Conservation (phyloP, 225 moss, liverwort and hornwort species). For the Polytrichum commune region DNA sequence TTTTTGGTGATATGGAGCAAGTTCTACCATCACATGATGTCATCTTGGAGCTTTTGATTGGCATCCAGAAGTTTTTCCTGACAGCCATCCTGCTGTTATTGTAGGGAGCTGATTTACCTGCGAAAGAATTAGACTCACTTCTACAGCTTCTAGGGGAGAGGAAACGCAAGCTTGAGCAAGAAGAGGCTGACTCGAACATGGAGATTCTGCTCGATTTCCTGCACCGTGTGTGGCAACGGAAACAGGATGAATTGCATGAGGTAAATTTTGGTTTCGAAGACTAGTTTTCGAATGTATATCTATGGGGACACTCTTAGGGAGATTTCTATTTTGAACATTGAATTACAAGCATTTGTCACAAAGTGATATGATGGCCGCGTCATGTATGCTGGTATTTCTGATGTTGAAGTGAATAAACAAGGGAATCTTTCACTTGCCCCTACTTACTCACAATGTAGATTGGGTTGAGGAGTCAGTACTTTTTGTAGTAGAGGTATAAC, state of each 20-base stretch:
- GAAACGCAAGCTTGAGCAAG: constrained; percentile 76
- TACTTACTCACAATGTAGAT: too few relatives aligned
- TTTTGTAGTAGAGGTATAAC: too few relatives aligned
- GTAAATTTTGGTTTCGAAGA: constrained; percentile 12
- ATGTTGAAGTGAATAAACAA: too few relatives aligned
- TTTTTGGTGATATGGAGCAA: too few relatives aligned
- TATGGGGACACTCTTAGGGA: not conserved
- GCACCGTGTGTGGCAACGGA: constrained; percentile 50
- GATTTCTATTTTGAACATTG: not conserved
- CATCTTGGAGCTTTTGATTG: too few relatives aligned
- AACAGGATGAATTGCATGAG: constrained; percentile 71
- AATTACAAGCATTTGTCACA: not conserved
- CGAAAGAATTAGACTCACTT: constrained; percentile 64
- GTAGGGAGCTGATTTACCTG: constrained; percentile 70
- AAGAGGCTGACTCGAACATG: constrained; percentile 67
- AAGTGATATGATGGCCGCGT: not conserved
- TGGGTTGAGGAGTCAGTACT: too few relatives aligned
- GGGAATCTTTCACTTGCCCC: too few relatives aligned
- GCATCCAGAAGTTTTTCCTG: too few relatives aligned
- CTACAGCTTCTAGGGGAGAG: constrained; percentile 61
- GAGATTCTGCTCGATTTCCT: constrained; percentile 86
- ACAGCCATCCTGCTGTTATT: not conserved
- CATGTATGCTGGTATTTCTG: not conserved
- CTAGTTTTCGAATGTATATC: too few relatives aligned
- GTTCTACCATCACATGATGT: too few relatives aligned